phyloP scores from a whole-genome alignment of 2,329 filamentous ascomycete genomes.

The Sporothrix dimorphospora region DNA sequence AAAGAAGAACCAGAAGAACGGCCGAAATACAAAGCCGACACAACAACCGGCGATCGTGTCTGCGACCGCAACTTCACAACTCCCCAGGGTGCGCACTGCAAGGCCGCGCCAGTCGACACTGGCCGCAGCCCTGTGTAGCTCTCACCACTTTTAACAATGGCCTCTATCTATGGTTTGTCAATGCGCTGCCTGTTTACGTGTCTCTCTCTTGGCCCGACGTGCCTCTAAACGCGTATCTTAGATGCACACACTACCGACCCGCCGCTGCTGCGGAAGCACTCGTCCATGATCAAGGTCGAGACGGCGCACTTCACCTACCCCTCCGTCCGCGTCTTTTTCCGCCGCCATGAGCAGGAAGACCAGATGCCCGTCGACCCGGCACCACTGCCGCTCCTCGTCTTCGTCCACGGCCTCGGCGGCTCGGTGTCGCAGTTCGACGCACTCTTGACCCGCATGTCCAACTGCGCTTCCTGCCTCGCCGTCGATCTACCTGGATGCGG shows the following conservation, averaged over 20 bases:
- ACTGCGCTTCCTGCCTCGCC: constrained; percentile 81
- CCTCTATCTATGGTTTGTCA: constrained; percentile 16
- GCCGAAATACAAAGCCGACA: not conserved
- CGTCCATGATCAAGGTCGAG: constrained; percentile 70
- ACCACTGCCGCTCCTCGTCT: constrained; percentile 82
- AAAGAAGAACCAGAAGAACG: not conserved
- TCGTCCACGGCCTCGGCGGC: constrained; percentile 91
- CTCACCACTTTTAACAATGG: constrained; percentile 3
- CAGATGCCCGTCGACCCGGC: constrained; percentile 75
- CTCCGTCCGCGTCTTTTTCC: constrained; percentile 79
- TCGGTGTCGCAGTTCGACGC: constrained; percentile 86
- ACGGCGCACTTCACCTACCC: constrained; percentile 73
- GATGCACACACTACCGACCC: constrained; percentile 67
- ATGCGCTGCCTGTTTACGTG: too few relatives aligned
- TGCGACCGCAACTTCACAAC: not conserved
- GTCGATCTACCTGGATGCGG: constrained; percentile 93
- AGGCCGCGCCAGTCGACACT: constrained; percentile 19
- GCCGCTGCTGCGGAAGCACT: constrained; percentile 77
- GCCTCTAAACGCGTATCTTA: constrained; percentile 27
- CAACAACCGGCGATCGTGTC: constrained; percentile 17
- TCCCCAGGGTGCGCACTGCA: not conserved
- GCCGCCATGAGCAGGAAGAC: constrained; percentile 77
- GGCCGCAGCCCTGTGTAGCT: constrained; percentile 7
- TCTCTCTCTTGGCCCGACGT: not conserved
- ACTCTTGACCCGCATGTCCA: constrained; percentile 77